These are phyloP conservation scores for Ascochyta lentis DNA, from an alignment of 2,329 filamentous ascomycete genomes.

Conservation along the genomic window DNA sequence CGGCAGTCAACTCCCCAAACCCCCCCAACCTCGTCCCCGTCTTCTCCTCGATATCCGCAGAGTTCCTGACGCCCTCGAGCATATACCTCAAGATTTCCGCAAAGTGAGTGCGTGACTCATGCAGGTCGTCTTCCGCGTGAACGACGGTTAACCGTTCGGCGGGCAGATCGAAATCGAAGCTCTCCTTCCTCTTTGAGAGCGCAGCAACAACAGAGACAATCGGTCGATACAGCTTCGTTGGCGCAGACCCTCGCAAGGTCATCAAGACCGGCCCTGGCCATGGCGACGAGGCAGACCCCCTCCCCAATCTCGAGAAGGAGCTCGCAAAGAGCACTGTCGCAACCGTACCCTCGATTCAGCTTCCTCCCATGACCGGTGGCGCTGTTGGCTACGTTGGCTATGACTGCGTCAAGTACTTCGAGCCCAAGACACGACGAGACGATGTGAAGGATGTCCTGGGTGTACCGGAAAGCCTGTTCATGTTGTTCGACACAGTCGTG, in stretches of 20 bases:
- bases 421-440: constrained; percentile 90
- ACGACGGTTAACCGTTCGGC: constrained; percentile 17
- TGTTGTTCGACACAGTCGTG: constrained; percentile 94
- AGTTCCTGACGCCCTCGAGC: constrained; percentile 91
- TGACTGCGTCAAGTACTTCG: constrained; percentile 96
- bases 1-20: constrained; percentile 59
- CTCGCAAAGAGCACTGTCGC: constrained; percentile 80
- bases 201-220: constrained; percentile 90
- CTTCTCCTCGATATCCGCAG: constrained; percentile 84
- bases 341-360: constrained; percentile 77
- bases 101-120: constrained; percentile 62
- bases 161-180: constrained; percentile 67
- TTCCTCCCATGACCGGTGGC: constrained; percentile 88
- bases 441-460: constrained; percentile 86
- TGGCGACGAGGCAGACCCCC: constrained; percentile 82
- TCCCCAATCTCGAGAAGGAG: constrained; percentile 82
- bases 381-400: constrained; percentile 97
- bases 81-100: constrained; percentile 91
- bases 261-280: constrained; percentile 87
- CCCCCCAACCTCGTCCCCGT: constrained; percentile 81
- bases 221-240: constrained; percentile 94
- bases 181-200: constrained; percentile 95
- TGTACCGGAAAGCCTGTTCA: constrained; percentile 94
- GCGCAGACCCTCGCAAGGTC: constrained; percentile 78
- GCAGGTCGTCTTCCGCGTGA: not conserved